These are phyloP conservation scores for Aspergillus funiculosus DNA, from an alignment of 495 filamentous ascomycete genomes.

Conservation along the genomic window DNA sequence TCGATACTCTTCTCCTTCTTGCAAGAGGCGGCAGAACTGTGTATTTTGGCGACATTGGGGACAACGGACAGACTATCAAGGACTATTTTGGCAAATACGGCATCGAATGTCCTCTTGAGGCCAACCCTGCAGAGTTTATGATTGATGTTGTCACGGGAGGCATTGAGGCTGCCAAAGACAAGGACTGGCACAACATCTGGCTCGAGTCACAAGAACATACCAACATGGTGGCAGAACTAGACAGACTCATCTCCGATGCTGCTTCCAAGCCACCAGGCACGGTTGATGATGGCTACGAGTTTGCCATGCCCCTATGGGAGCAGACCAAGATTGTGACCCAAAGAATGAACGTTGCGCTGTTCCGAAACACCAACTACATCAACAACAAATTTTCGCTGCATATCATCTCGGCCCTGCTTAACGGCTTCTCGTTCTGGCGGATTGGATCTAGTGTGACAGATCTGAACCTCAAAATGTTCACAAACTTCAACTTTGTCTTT, in stretches of 20 bases:
- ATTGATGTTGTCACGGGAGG: conserved; percentile 64
- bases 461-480: conserved; percentile 37
- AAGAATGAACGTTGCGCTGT: conserved; percentile 54
- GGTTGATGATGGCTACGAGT: conserved; percentile 44
- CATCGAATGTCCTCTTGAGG: conserved; percentile 62
- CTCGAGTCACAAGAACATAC: conserved; percentile 48
- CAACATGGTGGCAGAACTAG: conserved; percentile 46
- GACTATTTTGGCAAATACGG: conserved; percentile 76
- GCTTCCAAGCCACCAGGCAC: conserved; percentile 31
- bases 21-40: conserved; percentile 63
- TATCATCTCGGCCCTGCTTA: conserved; percentile 37
- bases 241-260: conserved; percentile 46
- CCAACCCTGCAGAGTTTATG: conserved; percentile 90
- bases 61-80: conserved; percentile 46
- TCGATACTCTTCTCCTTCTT: conserved; percentile 65
- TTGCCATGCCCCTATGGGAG: conserved; percentile 50
- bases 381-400: conserved; percentile 54
- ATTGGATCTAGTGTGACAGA: conserved; percentile 26
- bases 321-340: conserved; percentile 54
- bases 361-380: conserved; percentile 57
- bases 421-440: conserved; percentile 44
- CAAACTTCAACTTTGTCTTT: conserved; percentile 51
- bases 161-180: conserved; percentile 23
- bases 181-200: conserved; percentile 64
- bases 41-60: conserved; percentile 64